Conservation (phyloP, 306 rosid species). For the Sophora flavescens region DNA sequence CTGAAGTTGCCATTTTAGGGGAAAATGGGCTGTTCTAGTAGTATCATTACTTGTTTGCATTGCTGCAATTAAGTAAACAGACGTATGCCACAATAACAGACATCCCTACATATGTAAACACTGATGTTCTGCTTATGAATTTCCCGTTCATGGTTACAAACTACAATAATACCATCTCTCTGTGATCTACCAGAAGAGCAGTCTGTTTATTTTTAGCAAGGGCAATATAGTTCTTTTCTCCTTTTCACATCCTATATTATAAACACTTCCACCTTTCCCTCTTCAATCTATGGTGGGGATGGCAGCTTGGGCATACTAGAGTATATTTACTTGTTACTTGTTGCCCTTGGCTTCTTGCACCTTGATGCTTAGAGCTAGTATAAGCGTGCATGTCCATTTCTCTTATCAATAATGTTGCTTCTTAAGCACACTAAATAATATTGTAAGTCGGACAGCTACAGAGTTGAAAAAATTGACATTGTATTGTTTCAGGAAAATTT, state of each 20-base stretch:
- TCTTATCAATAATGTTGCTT: constrained; percentile 9
- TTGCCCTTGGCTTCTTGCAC: constrained; percentile 19
- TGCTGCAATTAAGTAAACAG: constrained; percentile 21
- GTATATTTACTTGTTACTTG: constrained; percentile 8
- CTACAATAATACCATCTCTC: constrained; percentile 21
- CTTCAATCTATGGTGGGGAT: neutral
- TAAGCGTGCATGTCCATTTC: constrained; percentile 13
- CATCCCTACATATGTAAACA: constrained; percentile 26
- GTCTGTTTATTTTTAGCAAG: constrained; percentile 23
- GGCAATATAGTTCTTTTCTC: constrained; percentile 16
- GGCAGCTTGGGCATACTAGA: constrained; percentile 6
- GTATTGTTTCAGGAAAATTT: constrained; percentile 76
- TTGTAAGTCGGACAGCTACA: constrained; percentile 24
- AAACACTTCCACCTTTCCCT: constrained; percentile 7
- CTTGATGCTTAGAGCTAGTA: constrained; percentile 31
- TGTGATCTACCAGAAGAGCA: constrained; percentile 23
- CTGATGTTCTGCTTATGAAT: neutral
- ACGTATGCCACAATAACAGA: neutral
- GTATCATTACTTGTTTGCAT: constrained; percentile 22
- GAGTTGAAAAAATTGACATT: constrained; percentile 34
- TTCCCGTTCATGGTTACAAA: neutral
- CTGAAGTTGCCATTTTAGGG: constrained; percentile 13
- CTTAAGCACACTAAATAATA: too few species aligned
- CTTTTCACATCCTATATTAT: constrained; percentile 14
- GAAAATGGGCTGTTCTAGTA: constrained; percentile 13